Base-by-base conservation (phyloP, 148 eudicot genomes). In the Rhododendron henanense region DNA sequence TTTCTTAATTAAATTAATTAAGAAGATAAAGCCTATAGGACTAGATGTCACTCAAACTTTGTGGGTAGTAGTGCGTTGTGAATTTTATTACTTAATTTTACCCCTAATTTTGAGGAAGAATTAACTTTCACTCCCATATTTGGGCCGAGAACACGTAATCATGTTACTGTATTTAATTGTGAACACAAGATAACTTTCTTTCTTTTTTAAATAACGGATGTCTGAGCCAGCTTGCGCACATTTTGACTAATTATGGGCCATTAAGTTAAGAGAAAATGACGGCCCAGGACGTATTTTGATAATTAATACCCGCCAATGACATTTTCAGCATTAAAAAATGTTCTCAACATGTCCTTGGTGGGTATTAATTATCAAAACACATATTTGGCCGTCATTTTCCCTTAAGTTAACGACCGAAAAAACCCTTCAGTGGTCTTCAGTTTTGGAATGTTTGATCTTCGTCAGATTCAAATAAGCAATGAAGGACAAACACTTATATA, bases 261-360 rank as follows among this genome's bases (percentile, higher is more conserved):
- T 41, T 41, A 6, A 41, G 45, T 41, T 41, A 41, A 41, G 1
- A 41, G 45, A 5, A 41, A 41, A 41, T 41, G 45, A 41, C 45
- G 0, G 6, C 7, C 0, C 1, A 41, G 0, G 8, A 6, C 45
- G 1, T 41, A 0, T 41, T 41, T 41, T 5, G 8, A 41, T 41
- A 41, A 41, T 6, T 41, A 41, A 41, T 41, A 41, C 6, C 6
- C 7, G 44, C 0, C 6, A 41, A 41, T 0, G 6, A 41, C 45
- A 41, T 41, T 41, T 41, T 41, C 7, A 41, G 1, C 7, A 6
- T 41, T 6, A 41, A 5, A 41, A 41, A 6, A 41, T 41, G 1
- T 41, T 41, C 45, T 41, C 6, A 41, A 0, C 45, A 41, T 41
- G 8, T 41, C 6, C 0, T 39, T 39, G 44, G 6, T 5, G 0